Conservation (phyloP, 1,139 yeast genomes). For the Nakaseomyces uthaithaninus region DNA sequence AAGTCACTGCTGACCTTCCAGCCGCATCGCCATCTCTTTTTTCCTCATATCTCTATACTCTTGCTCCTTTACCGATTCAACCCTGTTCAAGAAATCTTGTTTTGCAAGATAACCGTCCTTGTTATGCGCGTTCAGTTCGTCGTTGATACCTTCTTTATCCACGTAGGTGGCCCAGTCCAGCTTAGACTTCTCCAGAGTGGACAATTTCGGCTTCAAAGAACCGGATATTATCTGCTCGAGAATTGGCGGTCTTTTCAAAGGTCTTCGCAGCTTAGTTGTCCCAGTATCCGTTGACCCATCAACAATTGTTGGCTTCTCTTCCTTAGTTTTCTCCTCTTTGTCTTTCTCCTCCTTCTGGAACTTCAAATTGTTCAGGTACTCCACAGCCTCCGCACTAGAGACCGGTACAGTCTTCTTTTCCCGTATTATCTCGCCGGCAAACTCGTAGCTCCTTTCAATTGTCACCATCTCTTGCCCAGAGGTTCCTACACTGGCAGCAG, state of each 20-base stretch:
- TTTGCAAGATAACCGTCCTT: conserved; percentile 78
- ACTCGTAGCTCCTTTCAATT: conserved; percentile 71
- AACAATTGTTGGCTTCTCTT: neutral
- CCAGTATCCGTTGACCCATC: neutral
- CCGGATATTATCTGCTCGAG: conserved; percentile 62
- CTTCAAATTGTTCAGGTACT: conserved; percentile 54
- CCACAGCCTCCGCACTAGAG: conserved; percentile 80
- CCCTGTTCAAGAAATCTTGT: conserved; percentile 79
- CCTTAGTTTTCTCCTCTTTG: conserved; percentile 7
- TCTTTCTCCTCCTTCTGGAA: conserved; percentile 23
- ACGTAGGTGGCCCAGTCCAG: conserved; percentile 96
- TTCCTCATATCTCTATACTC: conserved; percentile 51
- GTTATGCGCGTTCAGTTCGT: conserved; percentile 71
- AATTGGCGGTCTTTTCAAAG: conserved; percentile 64
- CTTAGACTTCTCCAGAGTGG: conserved; percentile 86
- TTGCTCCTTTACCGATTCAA: conserved; percentile 58
- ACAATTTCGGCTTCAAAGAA: conserved; percentile 58
- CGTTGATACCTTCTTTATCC: conserved; percentile 73
- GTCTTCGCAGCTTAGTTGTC: conserved; percentile 29
- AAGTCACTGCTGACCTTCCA: conserved; percentile 12
- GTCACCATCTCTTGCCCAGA: conserved; percentile 40
- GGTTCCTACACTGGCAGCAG: conserved; percentile 12
- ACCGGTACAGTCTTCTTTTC: conserved; percentile 72
- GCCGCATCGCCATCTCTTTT: conserved; percentile 29
- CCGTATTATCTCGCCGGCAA: conserved; percentile 77